These are phyloP conservation scores for Lachnellula cervina DNA, from an alignment of 2,329 filamentous ascomycete genomes.

Conservation along the genomic window DNA sequence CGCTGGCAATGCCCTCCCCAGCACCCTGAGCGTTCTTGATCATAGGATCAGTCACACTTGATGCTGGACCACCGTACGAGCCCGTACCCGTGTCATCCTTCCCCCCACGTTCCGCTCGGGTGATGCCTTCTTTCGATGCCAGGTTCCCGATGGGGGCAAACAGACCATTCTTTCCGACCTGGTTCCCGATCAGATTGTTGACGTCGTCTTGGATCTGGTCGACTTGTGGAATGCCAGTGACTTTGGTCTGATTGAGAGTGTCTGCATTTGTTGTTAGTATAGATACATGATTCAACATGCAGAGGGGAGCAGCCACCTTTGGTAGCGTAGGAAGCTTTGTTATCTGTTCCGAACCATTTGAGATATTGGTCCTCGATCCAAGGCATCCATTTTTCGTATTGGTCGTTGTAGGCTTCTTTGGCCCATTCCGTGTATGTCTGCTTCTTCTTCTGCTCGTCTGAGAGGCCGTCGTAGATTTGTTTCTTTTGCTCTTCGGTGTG, in stretches of 20 bases:
- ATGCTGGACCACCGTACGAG: slow-evolving; percentile 33
- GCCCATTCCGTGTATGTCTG: slow-evolving; percentile 47
- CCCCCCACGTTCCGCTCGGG: slow-evolving; percentile 58
- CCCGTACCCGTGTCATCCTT: slow-evolving; percentile 58
- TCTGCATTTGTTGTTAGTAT: slow-evolving; percentile 39
- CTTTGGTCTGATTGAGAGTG: slow-evolving; percentile 62
- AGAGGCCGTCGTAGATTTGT: slow-evolving; percentile 15
- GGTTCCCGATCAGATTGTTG: slow-evolving; percentile 55
- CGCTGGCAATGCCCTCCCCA: neutral
- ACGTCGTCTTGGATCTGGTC: slow-evolving; percentile 65
- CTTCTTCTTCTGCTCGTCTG: slow-evolving; percentile 17
- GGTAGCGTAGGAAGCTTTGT: slow-evolving; percentile 67
- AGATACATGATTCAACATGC: neutral
- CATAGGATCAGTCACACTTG: neutral
- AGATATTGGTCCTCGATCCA: slow-evolving; percentile 73
- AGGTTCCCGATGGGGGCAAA: slow-evolving; percentile 59
- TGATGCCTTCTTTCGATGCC: slow-evolving; percentile 59
- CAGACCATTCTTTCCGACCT: slow-evolving; percentile 64
- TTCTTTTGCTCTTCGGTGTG: slow-evolving; percentile 18
- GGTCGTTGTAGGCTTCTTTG: slow-evolving; percentile 61
- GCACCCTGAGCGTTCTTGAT: slow-evolving; percentile 1
- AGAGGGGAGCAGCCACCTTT: slow-evolving; percentile 48
- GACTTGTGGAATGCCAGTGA: slow-evolving; percentile 62
- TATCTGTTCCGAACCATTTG: slow-evolving; percentile 64
- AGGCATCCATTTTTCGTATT: slow-evolving; percentile 72